Evolutionary conservation across 768 basidiomycete genomes (phyloP).

Genomic region (Mycena belliarum): DNA sequence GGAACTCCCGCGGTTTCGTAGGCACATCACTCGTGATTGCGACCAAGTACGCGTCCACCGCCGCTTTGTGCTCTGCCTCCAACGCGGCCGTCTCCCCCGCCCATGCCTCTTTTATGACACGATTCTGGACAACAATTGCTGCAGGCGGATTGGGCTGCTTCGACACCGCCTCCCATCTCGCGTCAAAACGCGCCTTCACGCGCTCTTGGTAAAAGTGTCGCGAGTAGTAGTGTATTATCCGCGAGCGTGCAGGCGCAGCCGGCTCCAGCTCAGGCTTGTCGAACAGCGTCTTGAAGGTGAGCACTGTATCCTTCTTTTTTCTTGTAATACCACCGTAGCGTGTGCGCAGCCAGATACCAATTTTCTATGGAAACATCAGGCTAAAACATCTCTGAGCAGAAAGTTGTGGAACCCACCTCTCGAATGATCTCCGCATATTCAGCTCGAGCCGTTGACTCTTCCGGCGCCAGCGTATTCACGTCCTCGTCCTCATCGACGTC

Average conservation of each 20-base stretch:
- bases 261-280: background rate
- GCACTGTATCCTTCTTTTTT: background rate
- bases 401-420: background rate
- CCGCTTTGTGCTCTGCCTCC: background rate
- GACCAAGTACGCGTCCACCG: too few relatives aligned
- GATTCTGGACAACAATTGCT: background rate
- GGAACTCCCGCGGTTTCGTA: too few relatives aligned
- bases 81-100: background rate
- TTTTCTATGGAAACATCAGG: background rate
- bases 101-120: background rate
- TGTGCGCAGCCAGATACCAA: background rate
- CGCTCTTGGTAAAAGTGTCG: background rate
- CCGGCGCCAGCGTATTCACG: background rate
- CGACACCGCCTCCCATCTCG: background rate
- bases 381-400: too few relatives aligned
- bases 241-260: background rate
- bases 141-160: background rate
- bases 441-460: background rate
- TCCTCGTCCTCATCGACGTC: conserved; percentile 5
- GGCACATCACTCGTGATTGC: too few relatives aligned
- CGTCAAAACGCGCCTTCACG: background rate
- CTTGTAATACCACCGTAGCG: background rate
- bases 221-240: background rate
- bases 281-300: background rate
- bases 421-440: background rate